phyloP scores from a whole-genome alignment of 208 protist genomes.

The Acanthamoeba divionensis region DNA sequence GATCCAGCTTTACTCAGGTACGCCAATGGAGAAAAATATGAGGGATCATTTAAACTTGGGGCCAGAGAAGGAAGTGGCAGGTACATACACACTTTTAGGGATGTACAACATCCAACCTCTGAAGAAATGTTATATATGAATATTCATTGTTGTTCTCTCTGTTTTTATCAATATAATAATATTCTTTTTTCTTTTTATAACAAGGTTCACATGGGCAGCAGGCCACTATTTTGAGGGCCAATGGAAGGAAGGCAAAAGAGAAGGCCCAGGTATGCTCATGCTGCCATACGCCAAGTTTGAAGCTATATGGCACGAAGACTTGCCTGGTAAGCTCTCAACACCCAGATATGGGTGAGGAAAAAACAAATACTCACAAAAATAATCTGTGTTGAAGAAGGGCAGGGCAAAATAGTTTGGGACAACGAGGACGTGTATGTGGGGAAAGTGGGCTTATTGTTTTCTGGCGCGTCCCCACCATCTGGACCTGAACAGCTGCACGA shows the following conservation, averaged over 20 bases:
- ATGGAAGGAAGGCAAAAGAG: neutral
- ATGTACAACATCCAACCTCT: neutral
- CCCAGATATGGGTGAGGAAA: too few relatives aligned
- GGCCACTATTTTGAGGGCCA: neutral
- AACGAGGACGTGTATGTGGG: too few relatives aligned
- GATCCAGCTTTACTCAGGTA: neutral
- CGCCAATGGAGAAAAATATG: conserved; percentile 2
- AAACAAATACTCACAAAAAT: too few relatives aligned
- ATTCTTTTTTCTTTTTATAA: neutral
- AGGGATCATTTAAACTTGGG: neutral
- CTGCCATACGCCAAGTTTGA: neutral
- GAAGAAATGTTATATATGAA: neutral
- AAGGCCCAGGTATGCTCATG: neutral
- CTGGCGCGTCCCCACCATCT: too few relatives aligned
- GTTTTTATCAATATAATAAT: neutral
- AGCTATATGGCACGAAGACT: neutral
- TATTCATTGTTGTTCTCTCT: neutral
- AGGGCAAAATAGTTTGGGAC: too few relatives aligned
- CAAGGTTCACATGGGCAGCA: neutral
- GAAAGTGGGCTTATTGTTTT: too few relatives aligned
- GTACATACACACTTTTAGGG: neutral
- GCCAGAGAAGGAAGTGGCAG: neutral
- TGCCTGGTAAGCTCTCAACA: neutral
- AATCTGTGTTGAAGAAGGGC: too few relatives aligned
- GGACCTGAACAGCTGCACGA: too few relatives aligned